Evolutionary conservation across 306 rosid genomes (phyloP), one percentile per base, ranked within the genome.

Genomic region (Betula pendula): DNA sequence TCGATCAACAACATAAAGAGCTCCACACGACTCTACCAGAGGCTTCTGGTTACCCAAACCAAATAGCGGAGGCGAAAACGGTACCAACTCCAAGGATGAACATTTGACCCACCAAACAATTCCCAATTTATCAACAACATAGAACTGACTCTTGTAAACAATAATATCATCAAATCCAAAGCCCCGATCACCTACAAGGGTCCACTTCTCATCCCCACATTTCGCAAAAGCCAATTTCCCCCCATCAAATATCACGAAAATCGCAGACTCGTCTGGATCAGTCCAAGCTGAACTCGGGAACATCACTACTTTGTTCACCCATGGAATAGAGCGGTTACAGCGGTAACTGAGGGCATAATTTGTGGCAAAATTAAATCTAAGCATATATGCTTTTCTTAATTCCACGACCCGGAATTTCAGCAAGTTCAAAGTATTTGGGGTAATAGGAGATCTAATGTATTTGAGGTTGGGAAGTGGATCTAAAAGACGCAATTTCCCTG

Each of bases 61-160:
- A 55, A 76, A 79, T 76, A 90, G 52, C 0, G 86, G 89, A 75
- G 96, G 93, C 5, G 90, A 81, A 72, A 84, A 84, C n/a, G 82
- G 89, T 0, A 90, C 51, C 77, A 88, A 62, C 48, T 75, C 71
- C 77, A 88, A 65, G 0, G 85, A 83, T n/a, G 79, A 74, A 0
- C 47, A 40, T 40, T 87, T 89, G 27, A 94, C 67, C 94, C 95
- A 86, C 12, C 83, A 90, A 48, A 92, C 80, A 0, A 88, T 80
- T 1, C 97, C 98, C 92, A 85, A 85, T 35, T 68, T 78, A 66
- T 92, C 93, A 12, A 91, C 89, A 10, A 87, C 94, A 68, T 88
- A 92, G 20, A 85, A 68, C 45, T 90, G 90, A 4, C 85, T 87
- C 67, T 82, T 85, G 19, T 70, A 84, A 44, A 87, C 78, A 44